phyloP scores from a whole-genome alignment of 2,329 filamentous ascomycete genomes.

The Fusarium pseudonygamai region DNA sequence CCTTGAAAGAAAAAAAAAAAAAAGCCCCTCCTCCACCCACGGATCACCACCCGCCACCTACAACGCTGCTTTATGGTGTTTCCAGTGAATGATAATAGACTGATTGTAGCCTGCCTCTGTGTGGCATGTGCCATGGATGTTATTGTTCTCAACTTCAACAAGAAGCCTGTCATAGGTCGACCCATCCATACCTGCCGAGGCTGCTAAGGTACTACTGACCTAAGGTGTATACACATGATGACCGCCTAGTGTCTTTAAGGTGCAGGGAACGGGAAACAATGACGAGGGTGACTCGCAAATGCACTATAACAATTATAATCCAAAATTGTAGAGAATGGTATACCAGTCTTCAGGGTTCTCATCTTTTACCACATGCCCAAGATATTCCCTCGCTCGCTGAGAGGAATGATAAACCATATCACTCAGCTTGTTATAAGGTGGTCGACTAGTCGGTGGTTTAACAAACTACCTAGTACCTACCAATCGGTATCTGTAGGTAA shows the following conservation, averaged over 20 bases:
- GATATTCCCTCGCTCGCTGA: background rate
- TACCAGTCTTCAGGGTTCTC: background rate
- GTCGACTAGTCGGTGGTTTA: background rate
- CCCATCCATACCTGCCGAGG: background rate
- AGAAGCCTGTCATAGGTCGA: background rate
- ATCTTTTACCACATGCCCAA: background rate
- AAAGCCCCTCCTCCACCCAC: constrained; percentile 26
- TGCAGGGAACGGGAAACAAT: background rate
- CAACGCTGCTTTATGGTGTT: constrained; percentile 17
- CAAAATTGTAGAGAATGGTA: background rate
- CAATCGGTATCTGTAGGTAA: too few species aligned
- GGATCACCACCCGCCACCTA: constrained; percentile 22
- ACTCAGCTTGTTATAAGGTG: background rate
- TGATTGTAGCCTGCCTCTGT: background rate
- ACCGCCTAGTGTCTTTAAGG: background rate
- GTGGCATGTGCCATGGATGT: background rate
- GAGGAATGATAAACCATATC: background rate
- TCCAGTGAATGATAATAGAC: constrained; percentile 4
- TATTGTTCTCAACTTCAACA: background rate
- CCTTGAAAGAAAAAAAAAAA: constrained; percentile 4
- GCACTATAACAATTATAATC: background rate
- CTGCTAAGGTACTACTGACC: background rate
- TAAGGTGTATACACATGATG: background rate
- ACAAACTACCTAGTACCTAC: too few species aligned
- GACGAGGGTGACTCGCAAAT: background rate